These are phyloP conservation scores for Lichtheimia hyalospora DNA, from an alignment of 371 early-diverging fungal species.

Conservation along the genomic window DNA sequence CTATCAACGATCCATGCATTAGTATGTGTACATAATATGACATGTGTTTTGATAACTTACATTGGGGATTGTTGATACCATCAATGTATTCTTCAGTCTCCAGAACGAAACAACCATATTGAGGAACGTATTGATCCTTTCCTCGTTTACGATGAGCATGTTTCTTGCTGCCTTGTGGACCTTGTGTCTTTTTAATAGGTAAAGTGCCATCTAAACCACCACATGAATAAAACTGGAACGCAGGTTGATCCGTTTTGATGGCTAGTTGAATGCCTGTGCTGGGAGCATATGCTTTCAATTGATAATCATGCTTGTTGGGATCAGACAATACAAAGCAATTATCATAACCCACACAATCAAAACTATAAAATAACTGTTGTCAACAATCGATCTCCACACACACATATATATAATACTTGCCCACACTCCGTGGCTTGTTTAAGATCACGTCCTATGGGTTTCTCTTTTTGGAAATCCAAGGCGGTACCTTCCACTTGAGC, in stretches of 20 bases:
- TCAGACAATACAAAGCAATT: conserved; percentile 34
- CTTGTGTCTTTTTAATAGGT: conserved; percentile 19
- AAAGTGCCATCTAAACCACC: conserved; percentile 20
- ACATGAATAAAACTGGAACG: conserved; percentile 23
- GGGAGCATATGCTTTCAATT: conserved; percentile 19
- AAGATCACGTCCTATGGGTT: conserved; percentile 22
- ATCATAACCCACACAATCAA: conserved; percentile 25
- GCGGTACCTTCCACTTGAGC: conserved; percentile 14
- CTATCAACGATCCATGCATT: neutral
- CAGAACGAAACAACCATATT: conserved; percentile 25
- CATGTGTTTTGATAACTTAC: no score
- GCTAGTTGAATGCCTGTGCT: conserved; percentile 18
- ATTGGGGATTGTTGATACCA: conserved; percentile 20
- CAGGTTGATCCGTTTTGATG: conserved; percentile 23
- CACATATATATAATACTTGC: neutral
- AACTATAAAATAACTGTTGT: conserved; percentile 1
- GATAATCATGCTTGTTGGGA: conserved; percentile 13
- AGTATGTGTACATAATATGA: neutral
- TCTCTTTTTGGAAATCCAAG: conserved; percentile 19
- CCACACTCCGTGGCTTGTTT: conserved; percentile 18
- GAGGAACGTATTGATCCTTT: conserved; percentile 3
- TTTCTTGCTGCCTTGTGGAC: neutral
- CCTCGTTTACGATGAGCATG: conserved; percentile 1
- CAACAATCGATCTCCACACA: neutral
- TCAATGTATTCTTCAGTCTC: conserved; percentile 27